Evolutionary conservation across 2,329 filamentous ascomycete species (phyloP).

Genomic region (Penicillium rolfsii): DNA sequence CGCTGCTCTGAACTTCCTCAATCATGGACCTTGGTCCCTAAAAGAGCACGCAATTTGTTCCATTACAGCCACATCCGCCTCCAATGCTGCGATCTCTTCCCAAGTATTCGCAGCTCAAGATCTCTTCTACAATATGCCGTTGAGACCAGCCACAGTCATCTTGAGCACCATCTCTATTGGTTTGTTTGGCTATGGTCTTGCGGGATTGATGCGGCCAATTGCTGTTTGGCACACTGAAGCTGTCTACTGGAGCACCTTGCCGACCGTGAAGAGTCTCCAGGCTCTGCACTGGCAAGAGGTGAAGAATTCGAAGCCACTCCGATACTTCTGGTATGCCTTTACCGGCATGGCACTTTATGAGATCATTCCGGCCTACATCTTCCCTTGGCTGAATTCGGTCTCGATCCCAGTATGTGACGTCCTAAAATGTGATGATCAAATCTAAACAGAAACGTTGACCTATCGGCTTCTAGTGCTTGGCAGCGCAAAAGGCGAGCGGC

Average conservation of each 20-base stretch:
- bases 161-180: conserved; percentile 58
- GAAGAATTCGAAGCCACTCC: conserved; percentile 55
- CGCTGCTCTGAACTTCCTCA: conserved; percentile 51
- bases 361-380: conserved; percentile 60
- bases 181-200: conserved; percentile 60
- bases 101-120: conserved; percentile 55
- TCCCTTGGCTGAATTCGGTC: conserved; percentile 59
- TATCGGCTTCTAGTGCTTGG: conserved; percentile 46
- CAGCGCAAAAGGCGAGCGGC: conserved; percentile 56
- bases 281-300: conserved; percentile 58
- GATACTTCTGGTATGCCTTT: conserved; percentile 58
- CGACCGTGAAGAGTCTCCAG: conserved; percentile 58
- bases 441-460: too few relatives aligned
- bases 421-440: too few relatives aligned
- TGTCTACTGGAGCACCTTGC: conserved; percentile 60
- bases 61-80: conserved; percentile 59
- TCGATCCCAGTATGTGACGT: conserved; percentile 48
- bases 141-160: conserved; percentile 53
- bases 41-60: conserved; percentile 61
- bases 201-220: conserved; percentile 58
- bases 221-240: conserved; percentile 60
- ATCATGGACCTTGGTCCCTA: conserved; percentile 56
- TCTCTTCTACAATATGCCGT: conserved; percentile 57
- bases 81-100: conserved; percentile 51
- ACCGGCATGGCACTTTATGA: conserved; percentile 56